Evolutionary conservation across 208 protist genomes (phyloP).

Genomic region (Blechomonas ayalai): DNA sequence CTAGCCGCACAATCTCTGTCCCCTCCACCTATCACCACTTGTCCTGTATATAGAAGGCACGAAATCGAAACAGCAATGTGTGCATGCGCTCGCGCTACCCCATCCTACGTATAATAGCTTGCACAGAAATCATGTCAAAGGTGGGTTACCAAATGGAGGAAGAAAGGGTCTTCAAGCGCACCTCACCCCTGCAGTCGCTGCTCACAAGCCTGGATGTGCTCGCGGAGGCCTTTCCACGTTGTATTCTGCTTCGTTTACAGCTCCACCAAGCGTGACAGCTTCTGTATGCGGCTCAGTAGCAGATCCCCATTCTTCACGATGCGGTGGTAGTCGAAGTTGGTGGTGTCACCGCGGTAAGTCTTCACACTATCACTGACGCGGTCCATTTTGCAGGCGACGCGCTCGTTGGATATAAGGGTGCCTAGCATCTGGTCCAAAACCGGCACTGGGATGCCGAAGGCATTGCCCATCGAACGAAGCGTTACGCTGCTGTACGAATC

Average conservation of each 20-base stretch:
- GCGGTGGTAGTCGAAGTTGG: constrained; percentile 95
- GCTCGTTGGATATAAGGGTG: constrained; percentile 95
- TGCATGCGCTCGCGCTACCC: too few relatives aligned
- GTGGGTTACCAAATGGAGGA: not conserved
- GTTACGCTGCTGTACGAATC: constrained; percentile 97
- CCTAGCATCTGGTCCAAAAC: constrained; percentile 93
- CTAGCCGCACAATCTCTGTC: too few relatives aligned
- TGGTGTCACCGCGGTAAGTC: constrained; percentile 94
- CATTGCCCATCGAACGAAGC: constrained; percentile 91
- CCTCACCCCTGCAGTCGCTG: too few relatives aligned
- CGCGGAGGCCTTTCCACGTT: too few relatives aligned
- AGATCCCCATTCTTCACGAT: constrained; percentile 96
- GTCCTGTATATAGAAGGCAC: too few relatives aligned
- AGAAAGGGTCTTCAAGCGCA: too few relatives aligned
- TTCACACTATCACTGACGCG: constrained; percentile 95
- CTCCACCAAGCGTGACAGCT: constrained; percentile 96
- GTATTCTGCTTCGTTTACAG: constrained; percentile 43
- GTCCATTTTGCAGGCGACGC: constrained; percentile 97
- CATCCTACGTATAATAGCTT: too few relatives aligned
- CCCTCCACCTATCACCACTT: too few relatives aligned
- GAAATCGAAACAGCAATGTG: too few relatives aligned
- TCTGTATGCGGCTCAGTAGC: constrained; percentile 98
- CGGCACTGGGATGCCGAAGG: constrained; percentile 91
- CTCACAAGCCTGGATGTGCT: too few relatives aligned
- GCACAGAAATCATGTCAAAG: constrained; percentile 11